Conservation (phyloP, 2,329 filamentous ascomycete genomes). For the Clathrospora elynae region DNA sequence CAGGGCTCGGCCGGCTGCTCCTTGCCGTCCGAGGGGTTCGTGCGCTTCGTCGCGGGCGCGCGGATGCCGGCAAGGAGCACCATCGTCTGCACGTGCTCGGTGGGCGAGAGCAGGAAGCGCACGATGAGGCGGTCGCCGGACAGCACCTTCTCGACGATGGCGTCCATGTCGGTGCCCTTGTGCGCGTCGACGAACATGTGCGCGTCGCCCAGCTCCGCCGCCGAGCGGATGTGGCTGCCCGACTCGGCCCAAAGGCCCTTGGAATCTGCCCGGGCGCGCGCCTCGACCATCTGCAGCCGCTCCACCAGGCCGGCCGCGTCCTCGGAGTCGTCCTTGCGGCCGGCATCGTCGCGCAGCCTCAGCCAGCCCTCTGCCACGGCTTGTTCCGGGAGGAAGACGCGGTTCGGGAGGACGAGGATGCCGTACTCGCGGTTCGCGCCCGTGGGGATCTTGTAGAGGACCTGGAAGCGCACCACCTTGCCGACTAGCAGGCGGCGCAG, state of each 20-base stretch:
- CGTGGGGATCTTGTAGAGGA: conserved; percentile 85
- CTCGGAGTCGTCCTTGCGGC: conserved; percentile 85
- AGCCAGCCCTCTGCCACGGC: conserved; percentile 88
- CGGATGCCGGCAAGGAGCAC: conserved; percentile 87
- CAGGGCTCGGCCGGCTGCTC: conserved; percentile 86
- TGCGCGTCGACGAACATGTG: conserved; percentile 77
- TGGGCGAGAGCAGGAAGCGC: conserved; percentile 77
- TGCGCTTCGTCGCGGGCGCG: conserved; percentile 85
- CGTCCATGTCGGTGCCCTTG: conserved; percentile 82
- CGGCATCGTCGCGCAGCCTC: conserved; percentile 92
- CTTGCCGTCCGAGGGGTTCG: conserved; percentile 75
- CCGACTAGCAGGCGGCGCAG: conserved; percentile 83
- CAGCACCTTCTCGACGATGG: conserved; percentile 85
- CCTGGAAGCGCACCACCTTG: conserved; percentile 81
- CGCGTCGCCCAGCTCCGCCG: conserved; percentile 79
- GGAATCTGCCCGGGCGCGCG: conserved; percentile 74
- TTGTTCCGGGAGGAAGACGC: conserved; percentile 73
- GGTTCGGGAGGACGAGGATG: conserved; percentile 74
- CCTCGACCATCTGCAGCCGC: conserved; percentile 76
- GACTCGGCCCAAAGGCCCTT: conserved; percentile 81
- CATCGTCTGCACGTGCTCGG: conserved; percentile 87
- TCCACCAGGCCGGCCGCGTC: conserved; percentile 73
- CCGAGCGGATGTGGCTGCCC: conserved; percentile 71
- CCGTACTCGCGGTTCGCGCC: conserved; percentile 84
- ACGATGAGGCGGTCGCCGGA: conserved; percentile 89